Percentiles rank a stretch among this genome's conserved stretches.
phyloP scores from a whole-genome alignment of 202 grass and related monocot species.

The Panicum virgatum region DNA sequence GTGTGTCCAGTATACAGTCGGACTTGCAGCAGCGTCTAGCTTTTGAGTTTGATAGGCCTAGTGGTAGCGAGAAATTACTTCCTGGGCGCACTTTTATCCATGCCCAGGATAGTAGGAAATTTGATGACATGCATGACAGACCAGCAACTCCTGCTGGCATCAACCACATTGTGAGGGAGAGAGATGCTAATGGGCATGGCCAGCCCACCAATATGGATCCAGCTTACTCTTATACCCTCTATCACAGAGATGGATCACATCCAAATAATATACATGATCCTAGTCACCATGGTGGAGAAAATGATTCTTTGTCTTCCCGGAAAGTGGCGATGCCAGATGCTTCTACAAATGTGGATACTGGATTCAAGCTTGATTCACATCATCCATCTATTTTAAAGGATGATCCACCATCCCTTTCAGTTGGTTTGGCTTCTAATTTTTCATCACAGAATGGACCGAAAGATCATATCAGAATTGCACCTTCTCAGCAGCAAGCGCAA shows the following conservation, averaged over 20 bases:
- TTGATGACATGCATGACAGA: slow-evolving; percentile 85
- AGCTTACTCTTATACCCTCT: slow-evolving; percentile 57
- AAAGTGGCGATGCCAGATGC: slow-evolving; percentile 60
- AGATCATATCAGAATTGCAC: slow-evolving; percentile 50
- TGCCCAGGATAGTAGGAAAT: slow-evolving; percentile 88
- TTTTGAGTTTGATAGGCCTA: slow-evolving; percentile 97
- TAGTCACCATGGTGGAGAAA: slow-evolving; percentile 58
- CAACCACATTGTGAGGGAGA: slow-evolving; percentile 71
- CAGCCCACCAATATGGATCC: slow-evolving; percentile 63
- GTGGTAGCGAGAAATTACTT: slow-evolving; percentile 71
- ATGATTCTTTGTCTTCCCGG: slow-evolving; percentile 56
- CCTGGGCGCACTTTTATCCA: slow-evolving; percentile 75
- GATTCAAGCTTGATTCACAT: slow-evolving; percentile 58
- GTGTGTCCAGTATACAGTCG: slow-evolving; percentile 58
- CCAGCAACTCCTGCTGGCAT: slow-evolving; percentile 51
- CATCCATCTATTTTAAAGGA: slow-evolving; percentile 54
- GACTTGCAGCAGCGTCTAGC: slow-evolving; percentile 94
- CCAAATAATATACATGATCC: slow-evolving; percentile 50
- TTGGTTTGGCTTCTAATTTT: slow-evolving; percentile 48
- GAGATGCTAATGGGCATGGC: slow-evolving; percentile 60
- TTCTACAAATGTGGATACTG: slow-evolving; percentile 43
- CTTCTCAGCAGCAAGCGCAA: slow-evolving; percentile 51
- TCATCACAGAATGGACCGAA: slow-evolving; percentile 53
- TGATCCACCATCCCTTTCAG: slow-evolving; percentile 43
- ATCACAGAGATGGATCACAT: slow-evolving; percentile 71